A percentile compares a stretch with the other conserved stretches of the same genome.
phyloP scores from a whole-genome alignment of 306 rosid genomes.

The Cicer cuneatum region DNA sequence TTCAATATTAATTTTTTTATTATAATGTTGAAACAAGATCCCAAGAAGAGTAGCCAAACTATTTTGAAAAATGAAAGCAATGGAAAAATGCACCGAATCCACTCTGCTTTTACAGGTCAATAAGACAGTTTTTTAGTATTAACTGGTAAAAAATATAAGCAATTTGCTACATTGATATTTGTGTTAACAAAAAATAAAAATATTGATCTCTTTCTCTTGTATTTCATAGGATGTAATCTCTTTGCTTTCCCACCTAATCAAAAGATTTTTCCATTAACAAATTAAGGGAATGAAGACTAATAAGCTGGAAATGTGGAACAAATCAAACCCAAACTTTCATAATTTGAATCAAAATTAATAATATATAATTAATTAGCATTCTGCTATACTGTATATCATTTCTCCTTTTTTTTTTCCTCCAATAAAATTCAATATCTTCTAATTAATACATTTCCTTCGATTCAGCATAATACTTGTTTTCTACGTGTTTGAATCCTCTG shows the following conservation, averaged over 20 bases:
- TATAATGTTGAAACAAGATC: constrained; percentile 40
- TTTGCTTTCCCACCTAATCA: constrained; percentile 42
- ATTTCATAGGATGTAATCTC: constrained; percentile 43
- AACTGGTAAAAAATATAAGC: neutral
- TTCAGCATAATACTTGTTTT: neutral
- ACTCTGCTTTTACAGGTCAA: neutral
- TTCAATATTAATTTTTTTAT: constrained; percentile 16
- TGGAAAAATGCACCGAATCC: constrained; percentile 35
- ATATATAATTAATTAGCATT: constrained; percentile 37
- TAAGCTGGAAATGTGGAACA: constrained; percentile 13
- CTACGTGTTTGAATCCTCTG: no score
- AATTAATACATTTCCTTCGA: constrained; percentile 27
- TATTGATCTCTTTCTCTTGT: neutral
- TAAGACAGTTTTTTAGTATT: neutral
- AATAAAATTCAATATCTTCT: constrained; percentile 49
- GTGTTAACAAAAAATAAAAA: constrained; percentile 39
- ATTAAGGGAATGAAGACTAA: constrained; percentile 19
- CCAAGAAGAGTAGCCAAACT: constrained; percentile 43
- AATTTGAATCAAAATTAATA: constrained; percentile 28
- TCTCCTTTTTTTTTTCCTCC: constrained; percentile 43
- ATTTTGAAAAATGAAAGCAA: constrained; percentile 22
- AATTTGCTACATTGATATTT: constrained; percentile 45
- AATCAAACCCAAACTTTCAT: constrained; percentile 34
- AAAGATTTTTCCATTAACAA: constrained; percentile 32
- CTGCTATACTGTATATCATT: constrained; percentile 38